Percentiles rank a stretch among this genome's conserved stretches.
phyloP scores from a whole-genome alignment of 2,329 filamentous ascomycete genomes.

The Ilyonectria destructans region DNA sequence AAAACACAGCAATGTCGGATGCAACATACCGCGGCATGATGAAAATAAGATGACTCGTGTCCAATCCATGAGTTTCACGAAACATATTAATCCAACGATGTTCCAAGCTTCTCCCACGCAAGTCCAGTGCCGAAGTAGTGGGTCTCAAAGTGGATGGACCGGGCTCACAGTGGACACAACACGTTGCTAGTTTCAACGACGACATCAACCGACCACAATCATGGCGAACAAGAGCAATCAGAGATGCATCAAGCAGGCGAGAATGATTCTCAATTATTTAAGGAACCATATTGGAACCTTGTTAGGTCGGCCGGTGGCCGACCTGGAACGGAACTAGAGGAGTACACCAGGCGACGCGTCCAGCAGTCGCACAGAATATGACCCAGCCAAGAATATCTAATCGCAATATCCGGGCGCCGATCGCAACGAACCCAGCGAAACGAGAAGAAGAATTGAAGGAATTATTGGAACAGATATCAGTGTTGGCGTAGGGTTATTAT shows the following conservation, averaged over 20 bases:
- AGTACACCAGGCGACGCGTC: conserved; percentile 50
- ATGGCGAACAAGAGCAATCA: background rate
- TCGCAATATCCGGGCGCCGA: conserved; percentile 62
- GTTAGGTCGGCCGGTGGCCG: conserved; percentile 38
- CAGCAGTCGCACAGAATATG: conserved; percentile 48
- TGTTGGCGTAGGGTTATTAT: conserved; percentile 53
- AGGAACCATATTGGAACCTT: conserved; percentile 37
- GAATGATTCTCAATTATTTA: conserved; percentile 44
- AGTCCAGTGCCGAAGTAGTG: background rate
- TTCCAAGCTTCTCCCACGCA: too few relatives aligned
- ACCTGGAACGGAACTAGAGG: conserved; percentile 44
- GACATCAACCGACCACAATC: background rate
- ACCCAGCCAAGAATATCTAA: conserved; percentile 59
- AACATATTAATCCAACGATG: background rate
- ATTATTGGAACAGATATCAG: conserved; percentile 60
- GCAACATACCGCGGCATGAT: background rate
- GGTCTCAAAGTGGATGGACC: background rate
- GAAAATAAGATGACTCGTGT: background rate
- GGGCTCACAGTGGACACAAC: background rate
- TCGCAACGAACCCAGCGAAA: conserved; percentile 59
- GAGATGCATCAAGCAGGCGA: conserved; percentile 6
- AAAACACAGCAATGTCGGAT: background rate
- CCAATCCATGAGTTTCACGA: background rate
- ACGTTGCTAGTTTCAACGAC: conserved; percentile 13
- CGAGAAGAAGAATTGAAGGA: conserved; percentile 57